Evolutionary conservation across 2,329 filamentous ascomycete genomes (phyloP), one percentile per base, ranked within the genome.

Genomic region (Drechslerella stenobrocha): DNA sequence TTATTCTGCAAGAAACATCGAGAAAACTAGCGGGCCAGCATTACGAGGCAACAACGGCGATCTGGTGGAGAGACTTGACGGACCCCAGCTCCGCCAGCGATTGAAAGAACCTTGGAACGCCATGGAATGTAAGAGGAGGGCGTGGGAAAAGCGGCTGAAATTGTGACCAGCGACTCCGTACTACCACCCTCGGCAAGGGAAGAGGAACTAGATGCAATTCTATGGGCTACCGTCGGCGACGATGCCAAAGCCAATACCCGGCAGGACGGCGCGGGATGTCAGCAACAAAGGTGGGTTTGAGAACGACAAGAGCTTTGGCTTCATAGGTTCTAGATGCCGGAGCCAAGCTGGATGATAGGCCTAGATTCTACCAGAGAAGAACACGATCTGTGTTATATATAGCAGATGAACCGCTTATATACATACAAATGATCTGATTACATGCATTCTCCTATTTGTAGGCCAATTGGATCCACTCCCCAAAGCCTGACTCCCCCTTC

Each of bases 221-320:
- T 83, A 58, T 77, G 83, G 56, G 81, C 82, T n/a, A 85, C 81
- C 80, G 82, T 81, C 59, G 84, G 83, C 2, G 83, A 86, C 71
- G 77, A 78, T 26, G 82, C 82, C 8, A 78, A 75, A 61, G 79
- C 77, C n/a, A 78, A 83, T 74, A 73, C 82, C 71, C 83, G 76
- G 40, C 13, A 18, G 34, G 34, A 9, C 13, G 34, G 11, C 11
- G 11, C 34, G 15, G 34, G 34, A 34, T 2, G 53, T 28, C 13
- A 22, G n/a, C 13, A 40, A n/a, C 4, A 35, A 47, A 35, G 24
- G n/a, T 28, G 20, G 2, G 23, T 32, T 3, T 30, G n/a, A 37
- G 26, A 35, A 20, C 15, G 22, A n/a, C n/a, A 53, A 44, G 23
- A 48, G 30, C 18, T 40, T 20, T 35, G 30, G 18, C 22, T 47